Base-by-base conservation (phyloP, 2,329 filamentous ascomycete species). In the Fusarium temperatum region DNA sequence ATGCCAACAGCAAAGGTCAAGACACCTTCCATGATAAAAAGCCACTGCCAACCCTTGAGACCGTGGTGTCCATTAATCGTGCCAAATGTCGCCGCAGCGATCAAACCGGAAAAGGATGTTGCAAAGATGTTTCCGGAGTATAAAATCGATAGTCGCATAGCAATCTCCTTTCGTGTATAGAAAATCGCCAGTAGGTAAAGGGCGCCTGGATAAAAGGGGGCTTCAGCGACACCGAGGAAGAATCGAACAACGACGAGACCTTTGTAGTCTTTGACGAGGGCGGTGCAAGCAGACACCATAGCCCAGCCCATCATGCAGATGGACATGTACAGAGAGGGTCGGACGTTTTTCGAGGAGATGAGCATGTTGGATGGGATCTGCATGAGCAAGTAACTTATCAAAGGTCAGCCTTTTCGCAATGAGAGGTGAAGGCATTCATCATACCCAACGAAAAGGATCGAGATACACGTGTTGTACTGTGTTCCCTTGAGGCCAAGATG, bases 201-300 rank as follows among this genome's bases (percentile, higher is more conserved):
- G 1, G 81, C 82, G 0, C 84, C 85, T 0, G 84, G 85, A 75
- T 89, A 89, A 78, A 88, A 89, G 8, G 87, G 85, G 1, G 89
- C 89, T 74, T 90, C 88, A 11, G 88, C 83, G 45, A 87, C 84
- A 44, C 88, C 88, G 1, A 90, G 81, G 48, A 78, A 54, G 11
- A 73, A 66, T 8, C 86, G 84, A 11, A 82, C 83, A 68, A 83
- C 87, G 5, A 76, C 56, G 9, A 76, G 59, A 9, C 71, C 68
- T 11, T 28, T 62, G 24, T 73, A 76, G 53, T 75, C 84, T 32
- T 87, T 81, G 4, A 85, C 85, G 3, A 85, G 75, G 0, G 84
- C 82, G 0, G 85, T 86, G 42, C 82, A 80, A 4, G 82, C 82
- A 1, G 80, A 82, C 3, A 86, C 83, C 8, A 85, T 50, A 1